A percentile compares a stretch with the other conserved stretches of the same genome.
Conservation (phyloP, 192 early-diverging fungal species). For the Podila minutissima region DNA sequence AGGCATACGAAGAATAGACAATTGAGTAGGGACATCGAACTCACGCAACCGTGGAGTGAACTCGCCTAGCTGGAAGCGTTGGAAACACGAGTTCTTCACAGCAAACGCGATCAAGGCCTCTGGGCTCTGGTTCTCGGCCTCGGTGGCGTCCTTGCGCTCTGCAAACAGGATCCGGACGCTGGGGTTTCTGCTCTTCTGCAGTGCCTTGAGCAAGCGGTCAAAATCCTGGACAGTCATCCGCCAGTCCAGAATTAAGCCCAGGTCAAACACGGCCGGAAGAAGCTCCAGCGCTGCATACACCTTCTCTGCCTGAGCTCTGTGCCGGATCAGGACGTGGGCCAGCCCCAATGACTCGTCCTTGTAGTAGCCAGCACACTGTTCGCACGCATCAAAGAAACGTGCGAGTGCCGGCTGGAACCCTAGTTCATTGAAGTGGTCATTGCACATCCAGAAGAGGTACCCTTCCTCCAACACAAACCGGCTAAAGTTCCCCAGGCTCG, state of each 20-base stretch:
- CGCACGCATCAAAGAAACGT: background rate
- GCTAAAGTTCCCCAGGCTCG: background rate
- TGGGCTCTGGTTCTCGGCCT: background rate
- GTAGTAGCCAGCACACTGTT: background rate
- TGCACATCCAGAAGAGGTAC: background rate
- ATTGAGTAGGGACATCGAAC: constrained; percentile 3
- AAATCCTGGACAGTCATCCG: constrained; percentile 4
- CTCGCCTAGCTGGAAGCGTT: constrained; percentile 14
- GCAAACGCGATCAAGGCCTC: constrained; percentile 8
- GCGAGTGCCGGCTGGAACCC: background rate
- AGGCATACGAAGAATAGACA: background rate
- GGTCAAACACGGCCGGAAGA: constrained; percentile 18
- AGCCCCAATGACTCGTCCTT: constrained; percentile 3
- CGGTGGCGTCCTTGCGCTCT: background rate
- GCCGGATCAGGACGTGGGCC: constrained; percentile 7
- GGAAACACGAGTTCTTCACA: background rate
- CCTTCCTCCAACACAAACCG: constrained; percentile 4
- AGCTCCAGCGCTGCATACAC: constrained; percentile 3
- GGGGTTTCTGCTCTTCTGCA: background rate
- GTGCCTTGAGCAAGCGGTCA: background rate
- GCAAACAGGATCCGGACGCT: constrained; percentile 14
- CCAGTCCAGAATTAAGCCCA: constrained; percentile 23
- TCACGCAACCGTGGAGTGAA: background rate
- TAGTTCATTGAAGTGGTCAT: background rate
- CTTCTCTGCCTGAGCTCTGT: constrained; percentile 1